Percentiles rank a stretch among this genome's conserved stretches.
These are phyloP conservation scores for Blastocystis sp. DNA, from an alignment of 352 stramenopile genomes.

Conservation along the genomic window DNA sequence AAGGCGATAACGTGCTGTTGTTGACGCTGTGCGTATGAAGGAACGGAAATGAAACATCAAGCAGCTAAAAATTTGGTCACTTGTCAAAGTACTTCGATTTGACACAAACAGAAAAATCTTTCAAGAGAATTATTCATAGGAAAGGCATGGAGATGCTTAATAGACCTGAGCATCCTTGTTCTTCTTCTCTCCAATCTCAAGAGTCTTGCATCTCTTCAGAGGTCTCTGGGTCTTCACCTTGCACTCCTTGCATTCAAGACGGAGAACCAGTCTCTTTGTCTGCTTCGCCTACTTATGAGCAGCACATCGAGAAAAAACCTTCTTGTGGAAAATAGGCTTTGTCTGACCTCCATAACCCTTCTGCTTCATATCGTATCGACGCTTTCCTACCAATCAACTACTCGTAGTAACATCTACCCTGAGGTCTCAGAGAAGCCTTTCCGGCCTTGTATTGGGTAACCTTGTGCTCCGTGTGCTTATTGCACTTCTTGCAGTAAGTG, in stretches of 20 bases:
- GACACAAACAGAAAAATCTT: conserved; percentile 45
- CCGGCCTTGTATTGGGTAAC: conserved; percentile 99
- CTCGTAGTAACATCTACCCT: conserved; percentile 67
- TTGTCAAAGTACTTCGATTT: not conserved
- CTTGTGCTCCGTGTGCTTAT: conserved; percentile 97
- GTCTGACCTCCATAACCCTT: conserved; percentile 99
- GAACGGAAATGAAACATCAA: not conserved
- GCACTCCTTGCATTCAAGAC: conserved; percentile 99
- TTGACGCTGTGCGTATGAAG: not conserved
- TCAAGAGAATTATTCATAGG: conserved; percentile 61
- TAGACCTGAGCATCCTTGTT: conserved; percentile 89
- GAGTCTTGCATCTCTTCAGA: conserved; percentile 99
- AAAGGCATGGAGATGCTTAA: conserved; percentile 71
- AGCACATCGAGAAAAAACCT: conserved; percentile 67
- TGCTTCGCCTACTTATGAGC: conserved; percentile 84
- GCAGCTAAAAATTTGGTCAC: not conserved
- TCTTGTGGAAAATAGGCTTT: conserved; percentile 99
- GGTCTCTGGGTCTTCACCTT: conserved; percentile 98
- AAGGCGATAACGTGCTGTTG: not conserved
- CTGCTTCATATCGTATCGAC: conserved; percentile 98
- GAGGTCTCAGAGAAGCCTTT: conserved; percentile 98
- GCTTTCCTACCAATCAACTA: conserved; percentile 71
- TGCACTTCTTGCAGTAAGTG: conserved; percentile 98
- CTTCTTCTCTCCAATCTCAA: conserved; percentile 99
- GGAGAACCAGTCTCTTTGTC: conserved; percentile 88